These are phyloP conservation scores for Diaporthe sp. DNA, from an alignment of 2,329 filamentous ascomycete species.

Conservation along the genomic window DNA sequence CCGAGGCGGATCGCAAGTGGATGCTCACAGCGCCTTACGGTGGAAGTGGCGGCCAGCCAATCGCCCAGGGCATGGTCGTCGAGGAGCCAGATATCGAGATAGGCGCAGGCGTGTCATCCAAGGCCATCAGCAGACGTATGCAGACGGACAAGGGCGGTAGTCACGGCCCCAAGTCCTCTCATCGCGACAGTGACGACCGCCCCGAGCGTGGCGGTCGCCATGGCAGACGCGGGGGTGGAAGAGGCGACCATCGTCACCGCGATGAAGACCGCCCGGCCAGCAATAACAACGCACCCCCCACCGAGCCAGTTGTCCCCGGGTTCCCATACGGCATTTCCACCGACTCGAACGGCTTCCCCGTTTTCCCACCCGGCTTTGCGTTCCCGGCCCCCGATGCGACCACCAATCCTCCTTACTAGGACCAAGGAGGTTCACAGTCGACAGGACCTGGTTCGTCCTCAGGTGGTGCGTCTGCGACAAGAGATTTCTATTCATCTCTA, in stretches of 20 bases:
- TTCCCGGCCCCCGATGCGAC: constrained; percentile 49
- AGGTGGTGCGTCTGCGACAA: neutral
- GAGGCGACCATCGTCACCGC: constrained; percentile 45
- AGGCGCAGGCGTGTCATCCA: constrained; percentile 95
- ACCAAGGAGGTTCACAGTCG: neutral
- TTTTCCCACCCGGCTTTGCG: constrained; percentile 61
- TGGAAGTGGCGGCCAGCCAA: constrained; percentile 86
- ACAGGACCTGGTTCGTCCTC: neutral
- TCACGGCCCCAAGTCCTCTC: constrained; percentile 75
- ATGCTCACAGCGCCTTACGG: constrained; percentile 94
- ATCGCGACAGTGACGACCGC: constrained; percentile 52
- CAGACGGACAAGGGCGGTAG: constrained; percentile 77
- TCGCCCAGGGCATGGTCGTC: constrained; percentile 87
- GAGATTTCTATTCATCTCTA: neutral
- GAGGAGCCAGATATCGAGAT: constrained; percentile 99
- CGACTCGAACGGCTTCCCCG: constrained; percentile 64
- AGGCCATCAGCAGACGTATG: constrained; percentile 81
- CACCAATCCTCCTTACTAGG: constrained; percentile 41
- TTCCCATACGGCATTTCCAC: constrained; percentile 61
- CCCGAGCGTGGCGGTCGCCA: constrained; percentile 43
- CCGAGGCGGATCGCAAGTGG: constrained; percentile 98
- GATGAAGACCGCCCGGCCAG: constrained; percentile 48
- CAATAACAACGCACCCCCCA: constrained; percentile 44
- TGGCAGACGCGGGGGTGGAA: constrained; percentile 39
- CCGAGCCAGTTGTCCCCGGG: constrained; percentile 50